Conservation (phyloP, 1,284 basidiomycete species). For the Ganoderma meredithae region DNA sequence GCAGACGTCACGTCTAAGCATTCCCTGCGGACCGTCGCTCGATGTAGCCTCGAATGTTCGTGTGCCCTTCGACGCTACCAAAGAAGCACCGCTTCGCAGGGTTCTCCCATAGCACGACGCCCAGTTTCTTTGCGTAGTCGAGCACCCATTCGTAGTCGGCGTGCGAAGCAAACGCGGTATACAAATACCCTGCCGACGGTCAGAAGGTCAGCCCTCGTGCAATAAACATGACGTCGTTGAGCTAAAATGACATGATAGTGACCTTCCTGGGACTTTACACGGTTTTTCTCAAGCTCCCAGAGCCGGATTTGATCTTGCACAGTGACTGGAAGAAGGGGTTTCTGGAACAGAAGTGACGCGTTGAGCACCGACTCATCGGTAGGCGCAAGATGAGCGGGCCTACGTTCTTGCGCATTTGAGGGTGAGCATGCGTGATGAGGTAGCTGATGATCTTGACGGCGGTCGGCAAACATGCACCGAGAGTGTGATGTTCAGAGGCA, state of each 20-base stretch:
- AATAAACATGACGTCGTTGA: slow-evolving; percentile 30
- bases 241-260: slow-evolving; percentile 35
- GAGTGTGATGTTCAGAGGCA: slow-evolving; percentile 11
- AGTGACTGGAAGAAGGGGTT: slow-evolving; percentile 91
- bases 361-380: slow-evolving; percentile 9
- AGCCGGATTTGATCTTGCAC: slow-evolving; percentile 98
- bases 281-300: slow-evolving; percentile 97
- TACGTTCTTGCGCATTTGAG: slow-evolving; percentile 96
- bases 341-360: slow-evolving; percentile 51
- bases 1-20: slow-evolving; percentile 30
- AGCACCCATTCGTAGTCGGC: slow-evolving; percentile 89
- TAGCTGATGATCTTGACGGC: slow-evolving; percentile 89
- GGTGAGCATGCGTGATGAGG: slow-evolving; percentile 93
- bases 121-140: slow-evolving; percentile 85
- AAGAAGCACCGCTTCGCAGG: slow-evolving; percentile 81
- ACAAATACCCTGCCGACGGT: slow-evolving; percentile 75
- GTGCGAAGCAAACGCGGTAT: slow-evolving; percentile 86
- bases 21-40: slow-evolving; percentile 56
- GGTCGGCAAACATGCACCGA: slow-evolving; percentile 18
- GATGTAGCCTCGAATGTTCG: slow-evolving; percentile 81
- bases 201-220: slow-evolving; percentile 35
- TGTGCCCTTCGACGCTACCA: slow-evolving; percentile 81
- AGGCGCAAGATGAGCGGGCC: slow-evolving; percentile 36
- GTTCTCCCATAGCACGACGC: slow-evolving; percentile 84
- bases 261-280: slow-evolving; percentile 90